Conservation (phyloP, 108 stramenopile species). For the Phaeodactylum tricornutum region DNA sequence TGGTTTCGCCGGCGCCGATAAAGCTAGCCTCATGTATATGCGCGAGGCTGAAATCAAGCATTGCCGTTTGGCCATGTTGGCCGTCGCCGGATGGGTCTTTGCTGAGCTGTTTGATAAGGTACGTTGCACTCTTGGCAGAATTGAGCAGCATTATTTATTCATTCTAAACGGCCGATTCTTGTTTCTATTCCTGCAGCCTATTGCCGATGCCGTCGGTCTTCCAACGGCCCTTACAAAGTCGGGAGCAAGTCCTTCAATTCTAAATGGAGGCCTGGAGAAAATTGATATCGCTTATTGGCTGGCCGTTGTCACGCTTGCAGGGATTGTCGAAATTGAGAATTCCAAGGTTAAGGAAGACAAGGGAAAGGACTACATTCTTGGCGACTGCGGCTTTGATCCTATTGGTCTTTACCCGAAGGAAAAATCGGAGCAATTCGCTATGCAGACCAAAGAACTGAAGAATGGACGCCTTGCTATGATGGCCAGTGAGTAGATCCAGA, state of each 20-base stretch:
- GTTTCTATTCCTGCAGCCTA: too few species aligned
- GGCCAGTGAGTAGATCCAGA: too few species aligned
- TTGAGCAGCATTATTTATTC: too few species aligned
- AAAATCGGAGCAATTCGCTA: slow-evolving; percentile 41
- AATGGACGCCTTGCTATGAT: slow-evolving; percentile 90
- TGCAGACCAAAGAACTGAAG: slow-evolving; percentile 78
- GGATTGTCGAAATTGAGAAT: slow-evolving; percentile 57
- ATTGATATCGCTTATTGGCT: slow-evolving; percentile 74
- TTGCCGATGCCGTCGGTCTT: slow-evolving; percentile 48
- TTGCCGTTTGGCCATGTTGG: slow-evolving; percentile 80
- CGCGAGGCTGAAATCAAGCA: slow-evolving; percentile 86
- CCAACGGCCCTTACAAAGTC: slow-evolving; percentile 47
- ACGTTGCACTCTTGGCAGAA: too few species aligned
- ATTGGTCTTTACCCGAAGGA: slow-evolving; percentile 58
- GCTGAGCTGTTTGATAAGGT: slow-evolving; percentile 76
- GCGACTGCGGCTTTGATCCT: slow-evolving; percentile 79
- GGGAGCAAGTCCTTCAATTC: slow-evolving; percentile 62
- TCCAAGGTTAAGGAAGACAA: slow-evolving; percentile 52
- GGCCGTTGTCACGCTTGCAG: slow-evolving; percentile 29
- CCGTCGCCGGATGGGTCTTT: slow-evolving; percentile 80
- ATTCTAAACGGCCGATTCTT: too few species aligned
- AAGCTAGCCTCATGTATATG: slow-evolving; percentile 53
- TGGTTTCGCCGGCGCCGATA: slow-evolving; percentile 57
- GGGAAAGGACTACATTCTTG: slow-evolving; percentile 48
- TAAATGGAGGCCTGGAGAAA: slow-evolving; percentile 86